Evolutionary conservation across 2,329 filamentous ascomycete genomes (phyloP), one percentile per base, ranked within the genome.

Genomic region (Monosporascus sp.): DNA sequence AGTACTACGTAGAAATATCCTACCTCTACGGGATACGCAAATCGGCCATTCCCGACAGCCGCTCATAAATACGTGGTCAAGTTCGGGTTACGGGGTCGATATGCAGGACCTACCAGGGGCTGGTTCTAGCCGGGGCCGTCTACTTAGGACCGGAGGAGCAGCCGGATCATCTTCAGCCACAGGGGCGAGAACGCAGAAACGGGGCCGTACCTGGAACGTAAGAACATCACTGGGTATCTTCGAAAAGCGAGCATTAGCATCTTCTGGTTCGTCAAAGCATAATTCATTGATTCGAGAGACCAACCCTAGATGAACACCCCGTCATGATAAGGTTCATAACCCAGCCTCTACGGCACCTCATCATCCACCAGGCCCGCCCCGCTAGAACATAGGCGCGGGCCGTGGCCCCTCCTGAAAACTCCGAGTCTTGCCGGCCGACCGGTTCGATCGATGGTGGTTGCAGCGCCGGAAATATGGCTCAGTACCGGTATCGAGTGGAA

Each of bases 211-310:
- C 59, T 63, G 46, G 38, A 57, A 48, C 38, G 53, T 35, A 35
- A 48, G 41, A 52, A 54, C 49, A 31, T 52, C 56, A 59, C 61
- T 51, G 45, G 53, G 27, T 35, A 59, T 57, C 59, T 62, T 62
- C 45, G 52, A 48, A 47, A 50, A 36, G 43, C 8, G 54, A 49
- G 54, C 57, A 68, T 67, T 67, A 68, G 65, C 64, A 66, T 65
- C 55, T 62, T 64, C 49, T 47, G 52, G 48, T 57, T 57, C 59
- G 47, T 44, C 27, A 49, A 51, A 60, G n/a, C 50, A 36, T 50
- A 48, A 49, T 52, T 54, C 49, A 50, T 54, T 61, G 53, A 59
- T 61, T 62, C 60, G 67, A 69, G 67, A 70, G 68, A 71, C 69
- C 66, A 70, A 72, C 69, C 70, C 66, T 65, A 62, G 45, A 50